Evolutionary conservation across 2,329 filamentous ascomycete species (phyloP).

Genomic region (Dendryphion nanum): DNA sequence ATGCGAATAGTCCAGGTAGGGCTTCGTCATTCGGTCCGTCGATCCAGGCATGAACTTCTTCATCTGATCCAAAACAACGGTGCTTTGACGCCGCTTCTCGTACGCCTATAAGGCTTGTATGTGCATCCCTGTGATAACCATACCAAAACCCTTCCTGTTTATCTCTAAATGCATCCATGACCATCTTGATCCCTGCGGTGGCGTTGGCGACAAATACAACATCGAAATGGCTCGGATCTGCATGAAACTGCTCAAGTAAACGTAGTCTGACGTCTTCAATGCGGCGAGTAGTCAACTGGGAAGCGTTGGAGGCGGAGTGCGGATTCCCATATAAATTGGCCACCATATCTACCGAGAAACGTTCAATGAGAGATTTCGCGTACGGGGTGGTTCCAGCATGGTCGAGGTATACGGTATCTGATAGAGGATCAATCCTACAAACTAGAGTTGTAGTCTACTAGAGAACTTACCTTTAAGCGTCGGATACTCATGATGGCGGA

Average conservation of each 20-base stretch:
- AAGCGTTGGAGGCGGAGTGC: slow-evolving; percentile 80
- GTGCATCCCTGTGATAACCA: slow-evolving; percentile 77
- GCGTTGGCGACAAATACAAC: slow-evolving; percentile 90
- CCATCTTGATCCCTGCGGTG: slow-evolving; percentile 85
- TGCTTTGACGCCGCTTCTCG: slow-evolving; percentile 66
- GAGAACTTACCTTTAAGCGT: slow-evolving; percentile 61
- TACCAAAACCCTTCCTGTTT: slow-evolving; percentile 73
- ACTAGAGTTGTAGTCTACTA: background rate
- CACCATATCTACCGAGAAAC: slow-evolving; percentile 76
- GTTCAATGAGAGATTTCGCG: slow-evolving; percentile 75
- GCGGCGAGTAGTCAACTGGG: slow-evolving; percentile 70
- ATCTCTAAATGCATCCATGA: slow-evolving; percentile 73
- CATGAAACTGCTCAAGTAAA: slow-evolving; percentile 74
- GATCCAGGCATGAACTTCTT: slow-evolving; percentile 66
- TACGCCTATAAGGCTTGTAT: slow-evolving; percentile 83
- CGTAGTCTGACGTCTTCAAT: slow-evolving; percentile 74
- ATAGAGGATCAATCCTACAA: slow-evolving; percentile 6
- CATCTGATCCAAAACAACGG: slow-evolving; percentile 64
- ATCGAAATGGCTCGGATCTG: slow-evolving; percentile 78
- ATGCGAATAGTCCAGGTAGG: slow-evolving; percentile 64
- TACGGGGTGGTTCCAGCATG: slow-evolving; percentile 92
- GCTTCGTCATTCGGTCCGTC: slow-evolving; percentile 23
- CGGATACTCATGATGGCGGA: slow-evolving; percentile 64
- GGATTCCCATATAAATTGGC: slow-evolving; percentile 84
- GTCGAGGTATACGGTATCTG: slow-evolving; percentile 76